phyloP scores from a whole-genome alignment of 768 basidiomycete species.

The Cystoderma amianthinum region DNA sequence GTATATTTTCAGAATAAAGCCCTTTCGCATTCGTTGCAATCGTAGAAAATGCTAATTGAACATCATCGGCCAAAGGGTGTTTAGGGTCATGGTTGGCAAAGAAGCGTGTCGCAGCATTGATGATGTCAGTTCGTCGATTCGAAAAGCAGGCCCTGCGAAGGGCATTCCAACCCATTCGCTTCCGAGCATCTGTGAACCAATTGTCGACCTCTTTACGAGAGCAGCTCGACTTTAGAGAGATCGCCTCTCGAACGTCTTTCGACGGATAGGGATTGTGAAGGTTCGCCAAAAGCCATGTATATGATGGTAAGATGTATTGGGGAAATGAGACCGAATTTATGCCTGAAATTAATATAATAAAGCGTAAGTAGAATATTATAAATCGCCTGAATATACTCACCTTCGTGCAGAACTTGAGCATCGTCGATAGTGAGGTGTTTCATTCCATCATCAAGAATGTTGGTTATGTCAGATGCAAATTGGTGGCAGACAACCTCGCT shows the following conservation, averaged over 20 bases:
- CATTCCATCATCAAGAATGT: too few species aligned
- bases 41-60: conserved; percentile 14
- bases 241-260: conserved; percentile 14
- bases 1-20: too few species aligned
- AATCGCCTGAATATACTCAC: too few species aligned
- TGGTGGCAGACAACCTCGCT: too few species aligned
- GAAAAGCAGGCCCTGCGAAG: conserved; percentile 25
- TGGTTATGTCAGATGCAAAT: too few species aligned
- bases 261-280: conserved; percentile 49
- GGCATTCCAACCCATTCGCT: conserved; percentile 46
- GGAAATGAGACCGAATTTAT: conserved; percentile 1
- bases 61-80: conserved; percentile 10
- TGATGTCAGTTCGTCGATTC: conserved; percentile 23
- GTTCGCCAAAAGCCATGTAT: conserved; percentile 37
- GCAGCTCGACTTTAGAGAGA: conserved; percentile 18
- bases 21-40: conserved; percentile 14
- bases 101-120: conserved; percentile 28
- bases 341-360: too few species aligned
- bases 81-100: conserved; percentile 15
- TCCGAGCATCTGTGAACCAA: conserved; percentile 45
- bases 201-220: conserved; percentile 24
- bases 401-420: too few species aligned
- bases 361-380: too few species aligned
- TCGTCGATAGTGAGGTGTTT: too few species aligned
- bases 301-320: conserved; percentile 21